Evolutionary conservation across 768 basidiomycete species (phyloP), one percentile per base, ranked within the genome.

Genomic region (Kondoa subrosea): DNA sequence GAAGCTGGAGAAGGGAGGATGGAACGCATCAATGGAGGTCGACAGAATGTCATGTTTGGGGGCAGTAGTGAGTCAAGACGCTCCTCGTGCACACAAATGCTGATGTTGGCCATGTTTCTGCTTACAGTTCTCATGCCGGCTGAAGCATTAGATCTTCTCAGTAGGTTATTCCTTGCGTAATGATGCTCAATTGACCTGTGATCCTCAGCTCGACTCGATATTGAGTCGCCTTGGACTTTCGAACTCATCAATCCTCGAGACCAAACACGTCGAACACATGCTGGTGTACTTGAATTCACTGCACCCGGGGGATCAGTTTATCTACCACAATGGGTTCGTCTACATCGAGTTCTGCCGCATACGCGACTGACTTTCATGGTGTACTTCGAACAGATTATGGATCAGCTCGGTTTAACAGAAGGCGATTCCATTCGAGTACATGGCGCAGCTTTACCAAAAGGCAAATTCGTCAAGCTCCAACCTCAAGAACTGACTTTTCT

Each of bases 251-350:
- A 97, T 78, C 93, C 95, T 0, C 63, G 79, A 80, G 73, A 92
- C 87, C 79, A 81, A 82, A 64, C 88, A 83, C 66, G 91, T 83
- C 71, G 75, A 26, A 97, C 95, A 1, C 90, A 99, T 76, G 89
- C 88, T 1, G 95, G 95, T 80, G 95, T 99, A 30, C 83, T 99
- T 31, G 95, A 99, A 76, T 99, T 99, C 78, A 96, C 96, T 71
- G 93, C 95, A 1, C 87, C 95, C 67, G 93, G 97, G 77, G 95
- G 95, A 15, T 82, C 87, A 16, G 92, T 92, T 1, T 87, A 97
- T 80, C 81, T 99, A 17, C 95, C 95, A 0, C 87, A 91, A 73
- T 99, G 95, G 95, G 81, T 81, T 67, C 69, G 79, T 73, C 34
- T n/a, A 26, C 32, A 31, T 21, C 14, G 60, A 8, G 26, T 4